A percentile compares a stretch with the other conserved stretches of the same genome.
Evolutionary conservation across 768 basidiomycete genomes (phyloP).

Genomic region (Lactifluus pinguis): DNA sequence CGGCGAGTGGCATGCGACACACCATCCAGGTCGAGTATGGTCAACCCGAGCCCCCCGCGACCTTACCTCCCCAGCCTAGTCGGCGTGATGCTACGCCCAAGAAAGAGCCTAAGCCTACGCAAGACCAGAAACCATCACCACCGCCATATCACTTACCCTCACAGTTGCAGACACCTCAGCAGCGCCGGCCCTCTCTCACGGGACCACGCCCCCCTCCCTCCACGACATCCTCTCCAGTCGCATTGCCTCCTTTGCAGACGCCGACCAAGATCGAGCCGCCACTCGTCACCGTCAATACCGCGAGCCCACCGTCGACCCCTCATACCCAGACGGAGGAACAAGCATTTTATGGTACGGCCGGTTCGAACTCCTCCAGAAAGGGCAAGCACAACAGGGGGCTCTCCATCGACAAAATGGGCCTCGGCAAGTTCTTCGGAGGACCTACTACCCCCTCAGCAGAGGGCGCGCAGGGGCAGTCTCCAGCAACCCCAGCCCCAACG

Average conservation of each 20-base stretch:
- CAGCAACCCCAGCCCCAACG: slow-evolving; percentile 22
- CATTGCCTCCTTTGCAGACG: neutral
- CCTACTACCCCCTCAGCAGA: slow-evolving; percentile 24
- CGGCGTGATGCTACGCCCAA: slow-evolving; percentile 11
- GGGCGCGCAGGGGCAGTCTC: slow-evolving; percentile 9
- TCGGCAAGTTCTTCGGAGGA: slow-evolving; percentile 63
- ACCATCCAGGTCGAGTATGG: slow-evolving; percentile 98
- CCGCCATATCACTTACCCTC: neutral
- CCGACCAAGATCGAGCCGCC: slow-evolving; percentile 21
- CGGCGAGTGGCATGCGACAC: slow-evolving; percentile 54
- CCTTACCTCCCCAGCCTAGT: slow-evolving; percentile 2
- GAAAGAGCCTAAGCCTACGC: slow-evolving; percentile 4
- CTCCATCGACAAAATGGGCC: slow-evolving; percentile 71
- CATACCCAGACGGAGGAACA: slow-evolving; percentile 20
- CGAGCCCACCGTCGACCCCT: slow-evolving; percentile 25
- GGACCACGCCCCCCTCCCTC: slow-evolving; percentile 7
- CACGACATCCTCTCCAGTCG: slow-evolving; percentile 2
- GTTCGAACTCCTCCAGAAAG: slow-evolving; percentile 30
- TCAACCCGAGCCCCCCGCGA: slow-evolving; percentile 33
- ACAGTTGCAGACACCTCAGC: neutral
- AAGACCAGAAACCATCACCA: neutral
- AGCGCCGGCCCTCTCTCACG: slow-evolving; percentile 6
- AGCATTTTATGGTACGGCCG: slow-evolving; percentile 18
- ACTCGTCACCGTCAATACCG: slow-evolving; percentile 28
- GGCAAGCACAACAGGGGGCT: slow-evolving; percentile 58